phyloP scores from a whole-genome alignment of 2,329 filamentous ascomycete genomes.

The Sphaerostilbella broomeana region DNA sequence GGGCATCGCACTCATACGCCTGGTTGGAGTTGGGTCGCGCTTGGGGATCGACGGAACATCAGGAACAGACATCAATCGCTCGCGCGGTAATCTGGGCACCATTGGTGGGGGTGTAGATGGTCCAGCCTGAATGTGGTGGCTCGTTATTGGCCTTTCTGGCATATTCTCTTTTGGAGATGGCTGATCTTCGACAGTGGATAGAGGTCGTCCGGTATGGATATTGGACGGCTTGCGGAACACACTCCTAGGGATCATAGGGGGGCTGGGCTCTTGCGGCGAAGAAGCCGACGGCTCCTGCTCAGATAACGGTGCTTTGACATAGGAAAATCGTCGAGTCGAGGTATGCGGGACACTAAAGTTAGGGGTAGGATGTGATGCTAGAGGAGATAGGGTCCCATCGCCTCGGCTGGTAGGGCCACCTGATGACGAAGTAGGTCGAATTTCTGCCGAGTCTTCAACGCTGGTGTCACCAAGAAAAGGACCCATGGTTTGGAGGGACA shows the following conservation, averaged over 20 bases:
- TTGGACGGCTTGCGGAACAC: conserved; percentile 37
- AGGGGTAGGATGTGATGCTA: conserved; percentile 29
- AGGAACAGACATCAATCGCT: conserved; percentile 4
- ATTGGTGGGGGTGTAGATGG: neutral
- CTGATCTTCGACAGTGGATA: conserved; percentile 50
- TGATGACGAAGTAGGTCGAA: conserved; percentile 14
- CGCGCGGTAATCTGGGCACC: conserved; percentile 1
- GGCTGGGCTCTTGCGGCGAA: conserved; percentile 17
- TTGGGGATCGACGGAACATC: neutral
- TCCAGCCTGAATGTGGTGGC: conserved; percentile 12
- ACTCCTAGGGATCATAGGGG: conserved; percentile 15
- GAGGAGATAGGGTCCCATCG: conserved; percentile 11
- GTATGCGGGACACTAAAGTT: conserved; percentile 50
- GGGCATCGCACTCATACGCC: conserved; percentile 20
- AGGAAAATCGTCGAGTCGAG: conserved; percentile 40
- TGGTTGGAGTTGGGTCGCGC: conserved; percentile 10
- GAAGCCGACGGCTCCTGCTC: conserved; percentile 12
- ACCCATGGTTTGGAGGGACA: conserved; percentile 44
- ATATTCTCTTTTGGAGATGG: conserved; percentile 36
- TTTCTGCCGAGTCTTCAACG: neutral
- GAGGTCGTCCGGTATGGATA: conserved; percentile 41
- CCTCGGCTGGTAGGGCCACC: conserved; percentile 9
- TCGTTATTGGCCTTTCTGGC: conserved; percentile 25
- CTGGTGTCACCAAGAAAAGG: conserved; percentile 33
- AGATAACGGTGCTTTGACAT: conserved; percentile 24